phyloP scores from a whole-genome alignment of 2,329 filamentous ascomycete genomes.

The Phyllosticta capitalensis region DNA sequence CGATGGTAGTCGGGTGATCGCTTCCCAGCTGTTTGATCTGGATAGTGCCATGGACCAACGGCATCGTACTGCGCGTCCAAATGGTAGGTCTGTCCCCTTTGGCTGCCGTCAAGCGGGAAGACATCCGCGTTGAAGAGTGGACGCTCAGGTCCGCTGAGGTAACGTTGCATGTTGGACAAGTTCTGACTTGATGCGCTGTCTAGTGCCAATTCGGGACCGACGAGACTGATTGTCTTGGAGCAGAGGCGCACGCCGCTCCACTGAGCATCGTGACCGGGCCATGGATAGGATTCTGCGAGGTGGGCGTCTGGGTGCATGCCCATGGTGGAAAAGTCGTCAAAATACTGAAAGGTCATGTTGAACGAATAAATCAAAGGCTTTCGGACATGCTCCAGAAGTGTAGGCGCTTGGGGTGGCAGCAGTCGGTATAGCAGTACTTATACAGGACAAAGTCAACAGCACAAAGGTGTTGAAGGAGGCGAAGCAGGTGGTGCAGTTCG shows the following conservation, averaged over 20 bases:
- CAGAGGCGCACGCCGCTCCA: slow-evolving; percentile 4
- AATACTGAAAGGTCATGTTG: background rate
- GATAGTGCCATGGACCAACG: slow-evolving; percentile 16
- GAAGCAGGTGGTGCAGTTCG: slow-evolving; percentile 5
- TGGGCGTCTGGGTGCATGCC: slow-evolving; percentile 12
- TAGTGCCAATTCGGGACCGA: slow-evolving; percentile 16
- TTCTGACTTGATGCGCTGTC: slow-evolving; percentile 15
- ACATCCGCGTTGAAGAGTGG: slow-evolving; percentile 19
- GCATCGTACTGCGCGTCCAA: slow-evolving; percentile 15
- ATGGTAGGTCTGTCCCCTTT: slow-evolving; percentile 9
- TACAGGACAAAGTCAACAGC: background rate
- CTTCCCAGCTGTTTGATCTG: slow-evolving; percentile 13
- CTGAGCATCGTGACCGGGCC: slow-evolving; percentile 12
- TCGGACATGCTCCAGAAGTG: background rate
- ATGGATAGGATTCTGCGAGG: slow-evolving; percentile 6
- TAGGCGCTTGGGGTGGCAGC: background rate
- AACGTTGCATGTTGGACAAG: slow-evolving; percentile 25
- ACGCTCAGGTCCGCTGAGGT: slow-evolving; percentile 20
- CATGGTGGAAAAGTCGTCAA: slow-evolving; percentile 19
- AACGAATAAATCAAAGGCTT: background rate
- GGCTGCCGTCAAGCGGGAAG: slow-evolving; percentile 21
- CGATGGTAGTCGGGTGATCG: slow-evolving; percentile 22
- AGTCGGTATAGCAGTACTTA: background rate
- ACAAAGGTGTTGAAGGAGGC: background rate
- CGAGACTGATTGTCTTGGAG: slow-evolving; percentile 15